Conservation (phyloP, 768 basidiomycete species). For the Boletus rubroflammeus region DNA sequence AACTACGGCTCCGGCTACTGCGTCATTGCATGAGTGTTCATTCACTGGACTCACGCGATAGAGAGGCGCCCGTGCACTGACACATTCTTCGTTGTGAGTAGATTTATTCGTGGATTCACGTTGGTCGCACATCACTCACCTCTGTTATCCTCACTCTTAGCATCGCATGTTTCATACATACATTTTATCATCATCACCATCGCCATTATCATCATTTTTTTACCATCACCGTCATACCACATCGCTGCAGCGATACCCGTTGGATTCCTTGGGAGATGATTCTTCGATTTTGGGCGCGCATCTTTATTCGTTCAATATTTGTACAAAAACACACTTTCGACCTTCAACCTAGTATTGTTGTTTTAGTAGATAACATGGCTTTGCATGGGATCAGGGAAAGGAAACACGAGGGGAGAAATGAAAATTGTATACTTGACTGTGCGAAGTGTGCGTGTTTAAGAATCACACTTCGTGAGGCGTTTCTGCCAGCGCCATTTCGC, state of each 20-base stretch:
- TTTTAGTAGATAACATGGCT: slow-evolving; percentile 16
- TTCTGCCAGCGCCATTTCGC: not conserved
- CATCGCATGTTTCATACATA: slow-evolving; percentile 3
- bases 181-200: slow-evolving; percentile 4
- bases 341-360: slow-evolving; percentile 18
- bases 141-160: not conserved
- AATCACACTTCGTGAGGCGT: not conserved
- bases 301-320: slow-evolving; percentile 13
- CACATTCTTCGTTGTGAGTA: slow-evolving; percentile 24
- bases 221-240: slow-evolving; percentile 5
- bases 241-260: slow-evolving; percentile 1
- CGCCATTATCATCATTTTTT: not conserved
- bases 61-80: not conserved
- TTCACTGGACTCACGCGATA: not conserved
- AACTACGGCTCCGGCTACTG: slow-evolving; percentile 9
- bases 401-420: slow-evolving; percentile 1
- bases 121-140: slow-evolving; percentile 4
- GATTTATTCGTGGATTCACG: not conserved
- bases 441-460: not conserved
- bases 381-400: slow-evolving; percentile 1
- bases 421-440: not conserved
- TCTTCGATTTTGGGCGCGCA: slow-evolving; percentile 9
- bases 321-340: slow-evolving; percentile 21
- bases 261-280: slow-evolving; percentile 2
- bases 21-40: slow-evolving; percentile 18